Conservation (phyloP, 495 filamentous ascomycete genomes). For the Cudoniella acicularis region DNA sequence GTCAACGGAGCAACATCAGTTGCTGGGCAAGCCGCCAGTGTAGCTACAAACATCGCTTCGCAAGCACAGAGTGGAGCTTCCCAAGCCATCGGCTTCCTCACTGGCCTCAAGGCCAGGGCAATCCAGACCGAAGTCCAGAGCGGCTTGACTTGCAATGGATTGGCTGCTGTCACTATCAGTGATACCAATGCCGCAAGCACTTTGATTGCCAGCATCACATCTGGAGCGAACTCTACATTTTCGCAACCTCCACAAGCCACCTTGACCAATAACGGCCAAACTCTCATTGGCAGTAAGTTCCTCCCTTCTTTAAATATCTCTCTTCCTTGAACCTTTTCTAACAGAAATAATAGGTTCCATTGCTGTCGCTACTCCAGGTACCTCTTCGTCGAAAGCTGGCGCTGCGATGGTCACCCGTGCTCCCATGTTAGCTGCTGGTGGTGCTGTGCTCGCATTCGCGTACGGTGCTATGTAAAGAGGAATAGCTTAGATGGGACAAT, state of each 20-base stretch:
- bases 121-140: background rate
- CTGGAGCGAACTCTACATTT: background rate
- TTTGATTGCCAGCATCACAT: background rate
- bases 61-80: too few relatives aligned
- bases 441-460: background rate
- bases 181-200: background rate
- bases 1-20: background rate
- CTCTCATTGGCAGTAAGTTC: background rate
- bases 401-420: background rate
- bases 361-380: background rate
- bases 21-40: background rate
- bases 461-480: background rate
- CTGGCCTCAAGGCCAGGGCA: background rate
- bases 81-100: too few relatives aligned
- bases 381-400: background rate
- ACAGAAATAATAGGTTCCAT: too few relatives aligned
- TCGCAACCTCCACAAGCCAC: background rate
- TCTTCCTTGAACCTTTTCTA: too few relatives aligned
- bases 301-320: background rate
- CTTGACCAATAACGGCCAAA: background rate
- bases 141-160: background rate
- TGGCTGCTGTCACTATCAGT: background rate
- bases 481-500: background rate
- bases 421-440: background rate
- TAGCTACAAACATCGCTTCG: too few relatives aligned